Evolutionary conservation across 2,329 filamentous ascomycete species (phyloP), one percentile per base, ranked within the genome.

Genomic region (Metarhizium album): DNA sequence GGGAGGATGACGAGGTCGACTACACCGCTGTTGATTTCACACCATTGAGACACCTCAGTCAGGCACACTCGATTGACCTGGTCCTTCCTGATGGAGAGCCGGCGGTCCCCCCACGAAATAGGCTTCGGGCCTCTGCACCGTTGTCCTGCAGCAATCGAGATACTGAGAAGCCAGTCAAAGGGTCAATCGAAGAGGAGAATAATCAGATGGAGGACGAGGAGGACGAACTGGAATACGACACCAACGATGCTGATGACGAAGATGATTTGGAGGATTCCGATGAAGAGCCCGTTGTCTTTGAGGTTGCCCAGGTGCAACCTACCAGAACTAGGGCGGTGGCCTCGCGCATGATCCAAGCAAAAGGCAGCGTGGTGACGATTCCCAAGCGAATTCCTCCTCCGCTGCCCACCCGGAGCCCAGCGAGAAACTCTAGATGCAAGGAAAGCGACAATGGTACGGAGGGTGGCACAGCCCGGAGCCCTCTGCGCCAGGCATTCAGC

Each of bases 341-440:
- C 2, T 81, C 85, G 2, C 80, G 85, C 49, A 76, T 82, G 50
- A 81, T 90, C 51, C 75, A 78, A 29, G 84, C 82, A 38, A 85
- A 87, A 61, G 87, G 89, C 23, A 84, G 85, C 47, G 73, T 96
- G 47, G 87, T 96, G 27, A 90, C 82, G 45, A 95, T 96, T 52
- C 82, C 87, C 13, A 94, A 91, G 69, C 79, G 89, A 35, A 68
- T 83, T 1, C 80, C 88, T 1, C 90, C 90, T 1, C 82, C 86
- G 8, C 76, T 95, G 13, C 90, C 90, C 1, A 76, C 80, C 3
- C 76, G 90, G 46, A 95, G 86, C 62, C 85, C 88, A 1, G 82
- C 83, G 65, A 58, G 87, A 73, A 62, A 67, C 22, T 80, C 78
- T 3, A 68, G 73, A 42, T 71, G 68, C 3, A 73, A 72, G 58